Evolutionary conservation across 2,329 filamentous ascomycete species (phyloP).

Genomic region (Aspergillus chevalieri): DNA sequence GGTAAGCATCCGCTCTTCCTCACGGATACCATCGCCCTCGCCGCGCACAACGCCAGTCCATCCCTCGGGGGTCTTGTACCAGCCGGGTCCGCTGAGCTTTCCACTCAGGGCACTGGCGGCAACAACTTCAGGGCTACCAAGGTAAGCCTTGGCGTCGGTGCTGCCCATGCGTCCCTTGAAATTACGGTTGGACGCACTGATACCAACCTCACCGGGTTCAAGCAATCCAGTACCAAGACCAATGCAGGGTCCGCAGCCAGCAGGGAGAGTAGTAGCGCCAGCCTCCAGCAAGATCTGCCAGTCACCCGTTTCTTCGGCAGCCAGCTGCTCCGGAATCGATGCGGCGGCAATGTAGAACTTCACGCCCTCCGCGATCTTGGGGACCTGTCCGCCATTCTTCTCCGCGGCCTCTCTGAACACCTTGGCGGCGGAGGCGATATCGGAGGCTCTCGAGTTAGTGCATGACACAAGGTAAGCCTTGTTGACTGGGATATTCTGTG

Average conservation of each 20-base stretch:
- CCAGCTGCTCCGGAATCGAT: conserved; percentile 67
- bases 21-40: conserved; percentile 61
- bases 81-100: conserved; percentile 59
- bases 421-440: conserved; percentile 72
- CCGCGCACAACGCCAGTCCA: conserved; percentile 59
- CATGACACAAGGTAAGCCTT: conserved; percentile 86
- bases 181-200: conserved; percentile 78
- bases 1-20: conserved; percentile 59
- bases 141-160: conserved; percentile 72
- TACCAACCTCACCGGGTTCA: conserved; percentile 78
- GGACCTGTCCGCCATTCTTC: conserved; percentile 53
- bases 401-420: conserved; percentile 75
- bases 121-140: conserved; percentile 84
- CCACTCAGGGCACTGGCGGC: conserved; percentile 72
- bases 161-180: conserved; percentile 89
- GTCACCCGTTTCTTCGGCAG: conserved; percentile 72
- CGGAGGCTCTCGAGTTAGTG: conserved; percentile 77
- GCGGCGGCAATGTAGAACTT: conserved; percentile 87
- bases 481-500: conserved; percentile 69
- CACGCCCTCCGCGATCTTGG: conserved; percentile 69
- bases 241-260: conserved; percentile 80
- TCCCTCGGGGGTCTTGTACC: conserved; percentile 66
- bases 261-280: conserved; percentile 64
- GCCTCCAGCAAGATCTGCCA: conserved; percentile 79
- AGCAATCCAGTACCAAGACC: conserved; percentile 74